Base-by-base conservation (phyloP, 164 flowering plant genomes). In the Aristolochia fimbriata region DNA sequence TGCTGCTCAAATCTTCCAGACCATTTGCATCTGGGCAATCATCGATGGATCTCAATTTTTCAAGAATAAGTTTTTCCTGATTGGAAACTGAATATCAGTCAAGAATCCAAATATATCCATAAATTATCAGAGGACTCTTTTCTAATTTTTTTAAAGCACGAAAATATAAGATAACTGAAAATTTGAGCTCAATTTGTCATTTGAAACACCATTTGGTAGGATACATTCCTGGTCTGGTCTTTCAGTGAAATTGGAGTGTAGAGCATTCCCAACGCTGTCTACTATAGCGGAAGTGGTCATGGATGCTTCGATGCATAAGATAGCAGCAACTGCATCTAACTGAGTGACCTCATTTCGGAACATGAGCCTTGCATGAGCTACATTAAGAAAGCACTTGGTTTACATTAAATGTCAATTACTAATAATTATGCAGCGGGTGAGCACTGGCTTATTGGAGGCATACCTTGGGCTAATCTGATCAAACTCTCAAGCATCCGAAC, bases 361-460 rank as follows among this genome's bases (percentile, higher is more conserved):
- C 97, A 90, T 87, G 61, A 93, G 78, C 64, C 99, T 88, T 57
- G 99, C 97, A 80, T 93, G 99, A 21, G 96, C 99, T 91, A 82
- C 59, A 37, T 33, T 45, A 53, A 31, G 48, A 24, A 62, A 62
- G 5, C 17, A 20, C 52, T 49, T 49, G 16, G n/a, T 20, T 20
- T 49, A 17, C 22, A 20, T 17, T 5, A 27, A 27, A 49, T 49
- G n/a, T 49, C 8, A 20, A 49, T 15, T 4, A 2, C 19, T 17
- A 1, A 49, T 2, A 0, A 11, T 17, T 49, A 2, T 20, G 14
- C 30, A 17, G 8, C 7, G 16, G 52, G 22, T 17, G 52, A 17
- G 24, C 14, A 54, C 17, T 15, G 6, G 21, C 25, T 55, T 8
- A 41, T 41, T 11, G 15, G 23, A 2, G 17, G 67, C 59, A 59